A percentile compares a stretch with the other conserved stretches of the same genome.
Evolutionary conservation across 768 basidiomycete species (phyloP).

Genomic region (Thelephora aurantiotincta): DNA sequence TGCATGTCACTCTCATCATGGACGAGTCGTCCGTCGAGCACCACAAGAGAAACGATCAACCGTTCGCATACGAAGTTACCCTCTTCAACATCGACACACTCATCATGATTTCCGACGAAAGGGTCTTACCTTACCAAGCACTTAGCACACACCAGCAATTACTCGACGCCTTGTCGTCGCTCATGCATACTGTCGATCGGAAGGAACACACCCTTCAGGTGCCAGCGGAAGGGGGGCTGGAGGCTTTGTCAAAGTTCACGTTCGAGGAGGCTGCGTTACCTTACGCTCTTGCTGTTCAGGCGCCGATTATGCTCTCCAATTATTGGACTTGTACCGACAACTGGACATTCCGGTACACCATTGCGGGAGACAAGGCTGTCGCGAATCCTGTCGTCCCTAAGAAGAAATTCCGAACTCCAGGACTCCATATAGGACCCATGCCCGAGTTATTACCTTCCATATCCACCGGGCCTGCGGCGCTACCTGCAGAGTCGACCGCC

Average conservation of each 20-base stretch:
- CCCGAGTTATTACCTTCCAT: slow-evolving; percentile 2
- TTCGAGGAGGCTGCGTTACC: slow-evolving; percentile 46
- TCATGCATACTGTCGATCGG: slow-evolving; percentile 11
- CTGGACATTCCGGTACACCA: slow-evolving; percentile 43
- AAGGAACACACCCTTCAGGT: not conserved
- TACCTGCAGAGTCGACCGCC: not conserved
- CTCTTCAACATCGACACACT: slow-evolving; percentile 43
- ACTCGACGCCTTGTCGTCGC: slow-evolving; percentile 29
- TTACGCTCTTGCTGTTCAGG: slow-evolving; percentile 59
- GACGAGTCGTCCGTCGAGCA: slow-evolving; percentile 5
- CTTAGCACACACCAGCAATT: slow-evolving; percentile 40
- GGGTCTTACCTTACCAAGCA: slow-evolving; percentile 65
- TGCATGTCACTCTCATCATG: not conserved
- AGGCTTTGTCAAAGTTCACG: slow-evolving; percentile 1
- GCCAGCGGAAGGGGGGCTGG: not conserved
- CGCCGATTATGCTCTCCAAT: slow-evolving; percentile 43
- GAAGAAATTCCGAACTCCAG: not conserved
- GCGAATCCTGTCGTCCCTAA: not conserved
- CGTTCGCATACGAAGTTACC: slow-evolving; percentile 60
- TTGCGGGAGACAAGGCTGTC: slow-evolving; percentile 13
- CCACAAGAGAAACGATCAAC: slow-evolving; percentile 12
- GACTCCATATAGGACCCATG: not conserved
- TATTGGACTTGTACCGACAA: slow-evolving; percentile 68
- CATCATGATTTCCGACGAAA: slow-evolving; percentile 34
- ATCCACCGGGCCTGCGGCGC: not conserved